Conservation (phyloP, 192 early-diverging fungal genomes). For the Backusella macrospora region DNA sequence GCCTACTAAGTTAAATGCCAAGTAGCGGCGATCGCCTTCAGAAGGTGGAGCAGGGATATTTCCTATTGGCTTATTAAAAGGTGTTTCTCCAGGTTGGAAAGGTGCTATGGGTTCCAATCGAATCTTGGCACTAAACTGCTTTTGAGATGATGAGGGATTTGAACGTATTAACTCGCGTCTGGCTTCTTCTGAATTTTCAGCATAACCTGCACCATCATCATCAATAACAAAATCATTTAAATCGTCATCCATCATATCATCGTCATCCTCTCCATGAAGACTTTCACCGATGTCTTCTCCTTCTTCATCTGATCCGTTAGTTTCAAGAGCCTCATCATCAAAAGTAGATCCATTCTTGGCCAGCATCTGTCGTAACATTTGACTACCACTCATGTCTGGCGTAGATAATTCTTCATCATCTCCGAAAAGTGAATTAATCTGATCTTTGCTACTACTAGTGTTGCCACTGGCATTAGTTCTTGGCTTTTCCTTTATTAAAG, state of each 20-base stretch:
- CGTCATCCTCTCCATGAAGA: slow-evolving; percentile 35
- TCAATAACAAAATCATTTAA: slow-evolving; percentile 87
- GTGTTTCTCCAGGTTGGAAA: slow-evolving; percentile 89
- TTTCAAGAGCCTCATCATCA: slow-evolving; percentile 45
- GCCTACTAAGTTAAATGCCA: slow-evolving; percentile 89
- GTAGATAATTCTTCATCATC: background rate
- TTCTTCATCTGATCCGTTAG: slow-evolving; percentile 19
- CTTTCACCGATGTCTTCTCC: slow-evolving; percentile 38
- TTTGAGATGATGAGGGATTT: background rate
- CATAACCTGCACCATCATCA: slow-evolving; percentile 82
- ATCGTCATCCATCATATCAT: slow-evolving; percentile 52
- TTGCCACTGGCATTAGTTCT: background rate
- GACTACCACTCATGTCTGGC: background rate
- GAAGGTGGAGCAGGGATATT: background rate
- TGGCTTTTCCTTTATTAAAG: background rate
- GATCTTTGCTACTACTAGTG: background rate
- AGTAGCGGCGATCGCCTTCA: slow-evolving; percentile 55
- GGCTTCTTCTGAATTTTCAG: slow-evolving; percentile 34
- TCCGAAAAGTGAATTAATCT: background rate
- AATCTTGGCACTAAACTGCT: background rate
- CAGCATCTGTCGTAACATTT: slow-evolving; percentile 29
- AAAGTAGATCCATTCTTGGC: slow-evolving; percentile 39
- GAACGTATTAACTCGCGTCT: background rate
- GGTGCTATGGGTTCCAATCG: background rate
- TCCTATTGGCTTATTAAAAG: slow-evolving; percentile 32